phyloP scores from a whole-genome alignment of 2,329 filamentous ascomycete species.

The Blastomyces silverae region DNA sequence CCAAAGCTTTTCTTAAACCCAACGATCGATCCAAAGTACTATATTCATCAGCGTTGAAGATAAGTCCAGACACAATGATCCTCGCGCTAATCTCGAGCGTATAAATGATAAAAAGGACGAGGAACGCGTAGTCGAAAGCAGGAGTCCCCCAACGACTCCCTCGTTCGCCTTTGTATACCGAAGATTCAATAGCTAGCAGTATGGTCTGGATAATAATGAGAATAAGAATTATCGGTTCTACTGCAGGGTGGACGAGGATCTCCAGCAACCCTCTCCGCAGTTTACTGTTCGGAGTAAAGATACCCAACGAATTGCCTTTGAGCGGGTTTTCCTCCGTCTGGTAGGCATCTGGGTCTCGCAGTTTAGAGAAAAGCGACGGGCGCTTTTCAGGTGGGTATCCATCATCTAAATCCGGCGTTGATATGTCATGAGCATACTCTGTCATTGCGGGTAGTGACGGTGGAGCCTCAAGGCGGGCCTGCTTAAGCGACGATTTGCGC shows the following conservation, averaged over 20 bases:
- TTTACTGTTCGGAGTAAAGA: slow-evolving; percentile 72
- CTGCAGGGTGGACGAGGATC: slow-evolving; percentile 74
- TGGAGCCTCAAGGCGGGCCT: slow-evolving; percentile 49
- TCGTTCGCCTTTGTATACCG: slow-evolving; percentile 58
- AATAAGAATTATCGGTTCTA: slow-evolving; percentile 77
- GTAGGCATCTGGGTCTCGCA: slow-evolving; percentile 28
- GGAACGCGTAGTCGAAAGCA: slow-evolving; percentile 68
- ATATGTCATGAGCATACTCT: slow-evolving; percentile 42
- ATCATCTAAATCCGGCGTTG: slow-evolving; percentile 30
- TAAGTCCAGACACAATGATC: slow-evolving; percentile 85
- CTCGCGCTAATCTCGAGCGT: slow-evolving; percentile 77
- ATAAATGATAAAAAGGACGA: slow-evolving; percentile 81
- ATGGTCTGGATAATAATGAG: slow-evolving; percentile 84
- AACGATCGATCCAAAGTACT: slow-evolving; percentile 77
- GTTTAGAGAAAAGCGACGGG: slow-evolving; percentile 26
- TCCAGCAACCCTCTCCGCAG: slow-evolving; percentile 71
- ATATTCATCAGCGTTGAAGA: slow-evolving; percentile 85
- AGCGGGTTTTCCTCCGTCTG: slow-evolving; percentile 62
- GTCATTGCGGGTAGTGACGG: slow-evolving; percentile 45
- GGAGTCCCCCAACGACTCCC: slow-evolving; percentile 55
- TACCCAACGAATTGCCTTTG: slow-evolving; percentile 74
- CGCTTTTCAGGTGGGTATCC: slow-evolving; percentile 36
- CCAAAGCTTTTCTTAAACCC: slow-evolving; percentile 65
- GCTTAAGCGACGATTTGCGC: slow-evolving; percentile 48
- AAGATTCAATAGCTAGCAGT: slow-evolving; percentile 77